Evolutionary conservation across 108 stramenopile genomes (phyloP).

Genomic region (Fistulifera solaris): DNA sequence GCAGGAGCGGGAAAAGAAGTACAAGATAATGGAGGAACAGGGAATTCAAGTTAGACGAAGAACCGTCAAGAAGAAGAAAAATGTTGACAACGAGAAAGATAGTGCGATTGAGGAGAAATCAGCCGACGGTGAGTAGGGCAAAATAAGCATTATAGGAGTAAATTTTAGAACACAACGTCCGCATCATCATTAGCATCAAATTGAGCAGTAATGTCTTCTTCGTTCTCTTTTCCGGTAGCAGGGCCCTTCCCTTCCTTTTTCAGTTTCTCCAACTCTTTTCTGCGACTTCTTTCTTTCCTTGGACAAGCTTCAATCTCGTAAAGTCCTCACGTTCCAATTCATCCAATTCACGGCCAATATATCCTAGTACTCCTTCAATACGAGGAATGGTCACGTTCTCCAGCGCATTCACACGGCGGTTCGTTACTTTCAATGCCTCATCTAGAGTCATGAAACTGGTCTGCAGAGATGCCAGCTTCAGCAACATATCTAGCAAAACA

Average conservation of each 20-base stretch:
- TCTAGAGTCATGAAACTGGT: constrained; percentile 95
- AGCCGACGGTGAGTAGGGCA: no score
- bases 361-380: constrained; percentile 83
- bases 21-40: neutral
- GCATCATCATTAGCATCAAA: constrained; percentile 75
- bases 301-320: constrained; percentile 94
- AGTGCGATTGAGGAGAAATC: no score
- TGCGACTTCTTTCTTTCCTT: constrained; percentile 70
- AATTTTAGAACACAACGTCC: constrained; percentile 80
- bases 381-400: constrained; percentile 98
- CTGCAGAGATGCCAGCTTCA: constrained; percentile 96
- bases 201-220: constrained; percentile 64
- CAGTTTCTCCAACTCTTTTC: constrained; percentile 19
- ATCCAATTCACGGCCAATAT: constrained; percentile 95
- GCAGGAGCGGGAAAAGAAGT: constrained; percentile 10
- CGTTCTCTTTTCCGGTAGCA: constrained; percentile 31
- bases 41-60: neutral
- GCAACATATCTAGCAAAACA: constrained; percentile 70
- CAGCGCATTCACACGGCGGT: constrained; percentile 96
- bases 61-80: neutral
- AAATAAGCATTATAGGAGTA: no score
- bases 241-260: constrained; percentile 18
- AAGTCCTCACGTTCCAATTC: constrained; percentile 99
- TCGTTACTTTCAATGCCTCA: constrained; percentile 96
- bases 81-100: no score